A percentile compares a stretch with the other conserved stretches of the same genome.
Conservation (phyloP, 2,329 filamentous ascomycete species). For the Microsporum canis region DNA sequence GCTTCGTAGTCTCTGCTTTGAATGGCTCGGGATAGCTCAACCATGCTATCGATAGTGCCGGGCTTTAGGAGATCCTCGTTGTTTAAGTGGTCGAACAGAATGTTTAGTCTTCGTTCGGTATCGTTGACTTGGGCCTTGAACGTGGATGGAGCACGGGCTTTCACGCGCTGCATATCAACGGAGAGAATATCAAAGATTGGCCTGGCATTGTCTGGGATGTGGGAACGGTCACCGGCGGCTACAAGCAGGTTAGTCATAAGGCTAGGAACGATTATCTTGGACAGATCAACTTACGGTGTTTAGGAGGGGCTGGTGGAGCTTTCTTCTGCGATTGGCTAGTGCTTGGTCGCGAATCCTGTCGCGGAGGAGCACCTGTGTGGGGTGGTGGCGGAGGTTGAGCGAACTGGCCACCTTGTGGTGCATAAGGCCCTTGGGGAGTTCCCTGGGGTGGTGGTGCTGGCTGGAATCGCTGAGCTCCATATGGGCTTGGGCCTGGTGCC, state of each 20-base stretch:
- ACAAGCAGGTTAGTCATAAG: constrained; percentile 12
- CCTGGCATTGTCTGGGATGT: constrained; percentile 68
- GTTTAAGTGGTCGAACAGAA: constrained; percentile 95
- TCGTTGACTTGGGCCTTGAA: constrained; percentile 86
- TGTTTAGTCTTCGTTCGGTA: constrained; percentile 80
- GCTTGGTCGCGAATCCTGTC: constrained; percentile 38
- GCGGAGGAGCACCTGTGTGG: constrained; percentile 25
- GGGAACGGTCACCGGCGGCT: constrained; percentile 69
- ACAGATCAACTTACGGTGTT: constrained; percentile 50
- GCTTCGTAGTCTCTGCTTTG: constrained; percentile 57
- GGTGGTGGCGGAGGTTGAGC: constrained; percentile 12
- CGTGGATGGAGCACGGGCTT: constrained; percentile 68
- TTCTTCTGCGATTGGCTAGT: constrained; percentile 42
- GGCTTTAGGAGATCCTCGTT: constrained; percentile 82
- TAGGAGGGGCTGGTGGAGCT: constrained; percentile 44
- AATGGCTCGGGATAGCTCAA: constrained; percentile 49
- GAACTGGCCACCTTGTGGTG: constrained; percentile 9
- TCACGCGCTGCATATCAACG: constrained; percentile 79
- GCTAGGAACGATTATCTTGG: background rate
- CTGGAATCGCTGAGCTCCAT: constrained; percentile 30
- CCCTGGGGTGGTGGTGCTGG: constrained; percentile 20
- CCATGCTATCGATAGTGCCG: constrained; percentile 47
- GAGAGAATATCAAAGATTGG: constrained; percentile 70
- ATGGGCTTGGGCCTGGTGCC: constrained; percentile 31
- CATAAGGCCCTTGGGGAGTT: constrained; percentile 11